These are phyloP conservation scores for Entonaema liquescens DNA, from an alignment of 495 filamentous ascomycete species.

Conservation along the genomic window DNA sequence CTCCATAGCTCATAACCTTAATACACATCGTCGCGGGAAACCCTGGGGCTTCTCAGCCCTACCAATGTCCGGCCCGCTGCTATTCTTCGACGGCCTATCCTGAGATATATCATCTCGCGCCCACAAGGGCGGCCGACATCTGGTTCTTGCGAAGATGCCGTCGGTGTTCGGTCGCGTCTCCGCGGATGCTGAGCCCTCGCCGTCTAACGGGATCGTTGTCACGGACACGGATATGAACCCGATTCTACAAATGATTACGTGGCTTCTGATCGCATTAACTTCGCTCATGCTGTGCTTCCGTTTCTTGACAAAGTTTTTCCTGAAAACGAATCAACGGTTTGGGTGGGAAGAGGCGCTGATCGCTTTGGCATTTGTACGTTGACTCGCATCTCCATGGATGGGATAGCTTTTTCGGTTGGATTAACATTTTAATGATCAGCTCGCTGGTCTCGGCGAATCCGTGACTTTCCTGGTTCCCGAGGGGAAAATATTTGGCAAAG, in stretches of 20 bases:
- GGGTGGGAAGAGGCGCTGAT: constrained; percentile 40
- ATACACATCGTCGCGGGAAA: constrained; percentile 26
- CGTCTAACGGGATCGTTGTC: constrained; percentile 33
- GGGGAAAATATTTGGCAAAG: constrained; percentile 34
- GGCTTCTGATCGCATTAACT: constrained; percentile 41
- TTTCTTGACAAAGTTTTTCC: constrained; percentile 40
- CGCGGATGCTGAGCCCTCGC: constrained; percentile 11
- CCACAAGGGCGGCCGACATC: background rate
- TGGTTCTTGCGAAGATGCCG: constrained; percentile 22
- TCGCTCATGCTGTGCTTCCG: constrained; percentile 41
- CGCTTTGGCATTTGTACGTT: constrained; percentile 39
- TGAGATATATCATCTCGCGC: constrained; percentile 15
- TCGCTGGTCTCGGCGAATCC: constrained; percentile 38
- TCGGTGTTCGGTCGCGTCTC: constrained; percentile 26
- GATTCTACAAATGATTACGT: constrained; percentile 41
- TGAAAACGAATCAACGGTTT: constrained; percentile 37
- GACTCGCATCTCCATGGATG: background rate
- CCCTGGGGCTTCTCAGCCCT: constrained; percentile 30
- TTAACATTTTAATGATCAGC: constrained; percentile 27
- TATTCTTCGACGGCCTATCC: constrained; percentile 20
- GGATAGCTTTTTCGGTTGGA: background rate
- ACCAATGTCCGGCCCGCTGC: constrained; percentile 32
- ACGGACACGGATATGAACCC: constrained; percentile 37
- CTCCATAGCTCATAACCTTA: constrained; percentile 24
- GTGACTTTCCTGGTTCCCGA: constrained; percentile 35